Evolutionary conservation across 2,329 filamentous ascomycete species (phyloP).

Genomic region (Fusarium siculi): DNA sequence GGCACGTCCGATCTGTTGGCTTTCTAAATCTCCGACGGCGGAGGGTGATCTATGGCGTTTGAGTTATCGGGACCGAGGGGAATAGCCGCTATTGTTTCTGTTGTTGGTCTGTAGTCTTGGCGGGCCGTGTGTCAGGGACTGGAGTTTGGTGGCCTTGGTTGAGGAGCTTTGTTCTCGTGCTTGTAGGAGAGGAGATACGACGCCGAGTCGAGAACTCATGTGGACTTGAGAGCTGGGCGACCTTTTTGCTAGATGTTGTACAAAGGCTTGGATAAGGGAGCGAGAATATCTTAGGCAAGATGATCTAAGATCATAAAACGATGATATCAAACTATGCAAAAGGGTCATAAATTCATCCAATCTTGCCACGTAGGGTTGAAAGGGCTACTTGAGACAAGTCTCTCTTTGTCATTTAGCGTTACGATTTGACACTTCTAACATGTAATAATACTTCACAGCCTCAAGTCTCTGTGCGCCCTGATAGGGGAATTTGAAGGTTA

Average conservation of each 20-base stretch:
- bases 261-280: neutral
- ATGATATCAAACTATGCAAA: neutral
- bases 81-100: neutral
- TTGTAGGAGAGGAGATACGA: no score
- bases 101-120: neutral
- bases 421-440: neutral
- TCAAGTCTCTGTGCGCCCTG: neutral
- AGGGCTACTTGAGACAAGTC: neutral
- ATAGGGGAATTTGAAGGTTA: neutral
- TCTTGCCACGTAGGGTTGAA: neutral
- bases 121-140: neutral
- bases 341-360: neutral
- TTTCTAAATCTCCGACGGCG: neutral
- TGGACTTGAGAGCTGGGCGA: neutral
- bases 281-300: neutral
- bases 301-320: neutral
- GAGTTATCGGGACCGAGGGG: neutral
- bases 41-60: neutral
- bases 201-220: neutral
- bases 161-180: neutral
- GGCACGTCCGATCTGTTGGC: neutral
- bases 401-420: neutral
- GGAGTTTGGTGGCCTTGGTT: neutral
- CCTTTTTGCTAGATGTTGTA: neutral
- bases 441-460: neutral